Base-by-base conservation (phyloP, 2,329 filamentous ascomycete species). In the Pyricularia sp. region DNA sequence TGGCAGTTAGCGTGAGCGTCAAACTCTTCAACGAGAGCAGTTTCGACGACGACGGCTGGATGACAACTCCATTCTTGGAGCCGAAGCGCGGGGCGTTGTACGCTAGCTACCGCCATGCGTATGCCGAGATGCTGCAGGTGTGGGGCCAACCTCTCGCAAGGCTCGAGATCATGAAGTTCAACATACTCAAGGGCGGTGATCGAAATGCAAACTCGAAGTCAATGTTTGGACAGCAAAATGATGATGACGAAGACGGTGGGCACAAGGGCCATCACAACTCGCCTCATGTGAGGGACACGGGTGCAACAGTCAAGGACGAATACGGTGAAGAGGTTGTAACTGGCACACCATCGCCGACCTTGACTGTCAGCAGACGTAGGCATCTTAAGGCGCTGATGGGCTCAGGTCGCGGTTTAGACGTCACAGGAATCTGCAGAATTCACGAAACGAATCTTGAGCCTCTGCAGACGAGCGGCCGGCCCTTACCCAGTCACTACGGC, bases 151-250 rank as follows among this genome's bases (percentile, higher is more conserved):
- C 85, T 0, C 75, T 88, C 4, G 80, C 84, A 35, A 79, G 86
- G 22, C 79, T 89, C 1, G 87, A 89, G 71, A 82, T 89, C 31
- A 79, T 89, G 75, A 89, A 89, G 70, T 89, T 88, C 70, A 88
- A 88, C 67, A 80, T 84, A 4, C 75, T 88, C 53, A 82, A 82
- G 65, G 69, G 72, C 65, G 26, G 68, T 57, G 44, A 22, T 19
- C 70, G 73, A 24, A 66, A 71, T 26, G 62, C 64, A 4, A 66
- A 69, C 3, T 70, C 72, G 4, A 67, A 68, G 2, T 59, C 28
- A 12, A 28, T 28, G 24, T 59, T 59, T 59, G 24, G 55, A 28
- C 55, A 59, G 16, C 24, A 59, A 6, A 19, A 59, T 8, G 55
- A 59, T 7, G 55, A 59, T 26, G 55, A 59, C 24, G 55, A 59